Base-by-base conservation (phyloP, 208 protist species). In the Leishmania major region DNA sequence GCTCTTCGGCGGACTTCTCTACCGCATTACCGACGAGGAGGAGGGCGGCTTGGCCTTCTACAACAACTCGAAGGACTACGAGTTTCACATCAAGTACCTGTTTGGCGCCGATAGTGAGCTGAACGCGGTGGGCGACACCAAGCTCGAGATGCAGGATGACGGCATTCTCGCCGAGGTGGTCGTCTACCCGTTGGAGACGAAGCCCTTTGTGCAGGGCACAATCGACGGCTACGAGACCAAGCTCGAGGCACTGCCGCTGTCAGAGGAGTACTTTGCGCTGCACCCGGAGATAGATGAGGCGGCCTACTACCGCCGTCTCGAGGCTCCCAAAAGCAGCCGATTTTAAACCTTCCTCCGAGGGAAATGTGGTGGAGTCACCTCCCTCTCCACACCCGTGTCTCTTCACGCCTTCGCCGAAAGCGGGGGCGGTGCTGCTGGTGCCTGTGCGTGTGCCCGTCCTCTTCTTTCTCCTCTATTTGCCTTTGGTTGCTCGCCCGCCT, bases 61-160 rank as follows among this genome's bases (percentile, higher is more conserved):
- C 88, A 95, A 90, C 87, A 94, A 95, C 87, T 89, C 88, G 0
- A 92, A 87, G 74, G 93, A 96, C 77, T 96, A 96, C 77, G 89
- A 96, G 76, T 96, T 96, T 78, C 93, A 93, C 75, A 88, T 96
- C 60, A 90, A 89, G 77, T 96, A 95, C 82, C 84, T 96, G 49
- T 95, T 94, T 72, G 88, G 85, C 71, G 77, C 84, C 6, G 88
- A 94, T 43, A 94, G 91, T 74, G 55, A 75, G 19, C 79, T 96
- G 7, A 70, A 84, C 15, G 66, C 90, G 0, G 81, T 94, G 4
- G 85, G 83, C 28, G 82, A 94, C 67, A 91, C 91, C 49, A 88
- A 49, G 17, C 66, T 94, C 49, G 81, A 79, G 47, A 43, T 75
- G 64, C 84, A 93, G 79, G 91, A 96, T 62, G 93, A 96, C 75